Conservation (phyloP, 306 rosid genomes). For the Begonia masoniana region DNA sequence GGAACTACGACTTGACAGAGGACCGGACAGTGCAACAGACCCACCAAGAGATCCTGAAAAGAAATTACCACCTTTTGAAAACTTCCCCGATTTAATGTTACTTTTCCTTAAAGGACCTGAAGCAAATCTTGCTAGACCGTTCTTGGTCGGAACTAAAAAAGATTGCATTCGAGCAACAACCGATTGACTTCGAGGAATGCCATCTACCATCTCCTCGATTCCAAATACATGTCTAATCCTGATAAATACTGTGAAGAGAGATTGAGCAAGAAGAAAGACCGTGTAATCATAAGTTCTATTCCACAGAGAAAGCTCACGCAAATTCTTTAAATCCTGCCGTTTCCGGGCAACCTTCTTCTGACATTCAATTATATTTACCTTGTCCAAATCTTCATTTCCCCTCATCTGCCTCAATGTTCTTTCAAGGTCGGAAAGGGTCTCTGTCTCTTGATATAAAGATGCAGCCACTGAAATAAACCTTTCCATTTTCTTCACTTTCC, state of each 20-base stretch:
- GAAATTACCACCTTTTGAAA: conserved; percentile 24
- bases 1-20: conserved; percentile 42
- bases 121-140: conserved; percentile 52
- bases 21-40: conserved; percentile 46
- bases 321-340: conserved; percentile 65
- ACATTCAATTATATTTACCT: conserved; percentile 43
- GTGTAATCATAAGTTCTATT: conserved; percentile 73
- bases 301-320: conserved; percentile 69
- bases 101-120: conserved; percentile 72
- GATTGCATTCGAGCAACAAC: conserved; percentile 61
- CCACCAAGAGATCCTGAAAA: conserved; percentile 63
- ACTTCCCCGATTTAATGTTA: conserved; percentile 28
- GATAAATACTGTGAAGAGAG: conserved; percentile 57
- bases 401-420: conserved; percentile 71
- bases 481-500: conserved; percentile 83
- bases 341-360: conserved; percentile 75
- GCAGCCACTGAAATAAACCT: conserved; percentile 62
- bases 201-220: conserved; percentile 31
- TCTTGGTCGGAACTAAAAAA: conserved; percentile 35
- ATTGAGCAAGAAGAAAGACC: conserved; percentile 52
- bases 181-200: conserved; percentile 50
- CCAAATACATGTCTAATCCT: conserved; percentile 75
- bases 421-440: conserved; percentile 76
- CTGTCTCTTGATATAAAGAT: conserved; percentile 87
- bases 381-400: conserved; percentile 33